Evolutionary conservation across 441 rosid genomes (phyloP).

Genomic region (Gossypium aridum): DNA sequence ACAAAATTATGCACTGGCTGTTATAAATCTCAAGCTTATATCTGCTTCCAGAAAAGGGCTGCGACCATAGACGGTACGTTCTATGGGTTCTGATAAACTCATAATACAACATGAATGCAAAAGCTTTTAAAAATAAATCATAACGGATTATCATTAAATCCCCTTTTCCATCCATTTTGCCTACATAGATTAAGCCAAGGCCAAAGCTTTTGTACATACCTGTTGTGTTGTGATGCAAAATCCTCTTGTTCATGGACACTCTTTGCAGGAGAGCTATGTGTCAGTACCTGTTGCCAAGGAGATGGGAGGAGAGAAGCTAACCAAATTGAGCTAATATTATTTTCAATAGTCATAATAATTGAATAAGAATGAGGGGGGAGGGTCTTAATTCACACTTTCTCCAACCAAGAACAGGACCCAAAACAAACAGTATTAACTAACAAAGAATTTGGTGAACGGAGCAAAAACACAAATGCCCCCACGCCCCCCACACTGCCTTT

Average conservation of each 20-base stretch:
- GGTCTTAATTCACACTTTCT: slow-evolving; percentile 11
- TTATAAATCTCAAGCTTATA: slow-evolving; percentile 54
- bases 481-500: slow-evolving; percentile 29
- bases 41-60: slow-evolving; percentile 87
- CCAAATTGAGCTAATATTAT: slow-evolving; percentile 5
- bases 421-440: slow-evolving; percentile 16
- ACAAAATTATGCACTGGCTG: slow-evolving; percentile 1
- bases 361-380: slow-evolving; percentile 7
- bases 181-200: background rate
- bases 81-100: background rate
- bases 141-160: background rate
- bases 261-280: background rate
- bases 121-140: background rate
- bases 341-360: slow-evolving; percentile 8
- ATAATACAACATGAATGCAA: background rate
- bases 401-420: slow-evolving; percentile 7
- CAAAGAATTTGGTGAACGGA: slow-evolving; percentile 35
- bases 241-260: background rate
- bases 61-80: slow-evolving; percentile 24
- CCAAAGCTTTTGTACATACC: slow-evolving; percentile 29
- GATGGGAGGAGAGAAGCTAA: slow-evolving; percentile 1
- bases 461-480: slow-evolving; percentile 30
- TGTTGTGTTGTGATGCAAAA: slow-evolving; percentile 22
- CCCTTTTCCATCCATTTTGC: background rate
- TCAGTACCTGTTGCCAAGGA: background rate